Conservation (phyloP, 2,329 filamentous ascomycete species). For the Bipolaris bicolor region DNA sequence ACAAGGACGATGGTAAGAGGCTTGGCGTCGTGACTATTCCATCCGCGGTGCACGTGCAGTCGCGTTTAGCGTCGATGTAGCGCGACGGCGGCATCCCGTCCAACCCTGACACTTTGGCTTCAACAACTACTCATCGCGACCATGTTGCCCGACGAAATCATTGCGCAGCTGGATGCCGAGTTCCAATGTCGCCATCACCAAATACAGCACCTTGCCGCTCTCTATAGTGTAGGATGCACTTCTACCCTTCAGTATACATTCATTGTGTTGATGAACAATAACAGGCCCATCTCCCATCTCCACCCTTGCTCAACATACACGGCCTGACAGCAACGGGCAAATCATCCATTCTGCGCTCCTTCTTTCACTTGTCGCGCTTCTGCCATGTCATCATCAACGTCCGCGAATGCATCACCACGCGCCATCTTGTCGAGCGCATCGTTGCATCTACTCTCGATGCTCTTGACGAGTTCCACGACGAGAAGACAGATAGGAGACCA, state of each 20-base stretch:
- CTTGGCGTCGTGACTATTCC: neutral
- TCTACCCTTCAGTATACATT: neutral
- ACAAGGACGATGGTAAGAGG: neutral
- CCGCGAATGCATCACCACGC: slow-evolving; percentile 76
- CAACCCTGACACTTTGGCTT: neutral
- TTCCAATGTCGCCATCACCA: slow-evolving; percentile 56
- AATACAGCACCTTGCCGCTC: slow-evolving; percentile 53
- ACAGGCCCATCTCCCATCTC: slow-evolving; percentile 70
- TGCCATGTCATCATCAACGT: slow-evolving; percentile 70
- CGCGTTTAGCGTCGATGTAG: slow-evolving; percentile 28
- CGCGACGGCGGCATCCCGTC: slow-evolving; percentile 8
- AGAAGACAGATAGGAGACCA: slow-evolving; percentile 48
- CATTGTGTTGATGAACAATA: slow-evolving; percentile 32
- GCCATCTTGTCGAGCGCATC: slow-evolving; percentile 78
- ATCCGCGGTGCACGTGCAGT: slow-evolving; percentile 25
- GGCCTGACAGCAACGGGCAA: slow-evolving; percentile 90
- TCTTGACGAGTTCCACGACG: slow-evolving; percentile 50
- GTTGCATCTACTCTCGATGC: slow-evolving; percentile 59
- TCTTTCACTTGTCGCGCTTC: slow-evolving; percentile 62
- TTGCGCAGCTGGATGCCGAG: slow-evolving; percentile 43
- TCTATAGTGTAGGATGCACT: slow-evolving; percentile 51
- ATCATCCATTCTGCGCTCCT: slow-evolving; percentile 68
- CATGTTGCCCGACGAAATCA: slow-evolving; percentile 49
- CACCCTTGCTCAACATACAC: slow-evolving; percentile 77
- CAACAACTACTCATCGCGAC: slow-evolving; percentile 10